Evolutionary conservation across 1,139 yeast species (phyloP).

Genomic region (Debaryomyces subglobosus): DNA sequence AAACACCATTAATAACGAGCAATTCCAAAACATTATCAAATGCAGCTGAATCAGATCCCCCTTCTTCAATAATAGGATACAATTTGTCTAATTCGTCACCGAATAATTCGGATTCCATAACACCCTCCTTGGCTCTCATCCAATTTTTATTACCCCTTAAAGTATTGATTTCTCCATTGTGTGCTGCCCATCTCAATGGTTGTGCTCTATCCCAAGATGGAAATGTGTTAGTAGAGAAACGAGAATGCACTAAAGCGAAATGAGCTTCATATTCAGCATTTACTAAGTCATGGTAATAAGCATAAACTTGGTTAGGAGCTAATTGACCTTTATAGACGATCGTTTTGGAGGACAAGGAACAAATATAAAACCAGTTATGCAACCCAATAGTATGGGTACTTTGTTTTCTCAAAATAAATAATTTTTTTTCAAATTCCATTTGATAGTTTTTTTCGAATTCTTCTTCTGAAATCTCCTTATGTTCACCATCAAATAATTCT

Average conservation of each 20-base stretch:
- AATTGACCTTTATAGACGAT: constrained; percentile 97
- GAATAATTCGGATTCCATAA: constrained; percentile 82
- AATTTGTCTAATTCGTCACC: constrained; percentile 90
- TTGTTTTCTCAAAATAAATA: constrained; percentile 86
- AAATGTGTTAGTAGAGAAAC: constrained; percentile 97
- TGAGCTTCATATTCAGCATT: constrained; percentile 94
- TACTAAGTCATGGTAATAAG: constrained; percentile 89
- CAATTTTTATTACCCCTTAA: constrained; percentile 97
- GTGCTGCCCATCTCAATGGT: constrained; percentile 97
- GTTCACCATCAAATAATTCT: constrained; percentile 48
- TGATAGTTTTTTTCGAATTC: constrained; percentile 62
- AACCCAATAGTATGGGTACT: constrained; percentile 88
- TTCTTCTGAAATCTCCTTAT: constrained; percentile 43
- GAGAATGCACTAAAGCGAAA: constrained; percentile 93
- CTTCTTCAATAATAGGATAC: constrained; percentile 96
- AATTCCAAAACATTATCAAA: constrained; percentile 94
- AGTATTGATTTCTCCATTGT: constrained; percentile 98
- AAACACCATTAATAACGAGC: constrained; percentile 86
- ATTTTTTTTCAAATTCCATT: constrained; percentile 76
- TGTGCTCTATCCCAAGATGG: constrained; percentile 99
- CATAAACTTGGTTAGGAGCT: constrained; percentile 94
- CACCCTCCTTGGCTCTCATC: constrained; percentile 99
- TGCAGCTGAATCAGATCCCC: constrained; percentile 99
- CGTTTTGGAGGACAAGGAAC: constrained; percentile 85
- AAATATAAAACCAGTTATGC: constrained; percentile 96